Conservation (phyloP, 805 yeast species). For the Cyberlindnera misumaiensis region DNA sequence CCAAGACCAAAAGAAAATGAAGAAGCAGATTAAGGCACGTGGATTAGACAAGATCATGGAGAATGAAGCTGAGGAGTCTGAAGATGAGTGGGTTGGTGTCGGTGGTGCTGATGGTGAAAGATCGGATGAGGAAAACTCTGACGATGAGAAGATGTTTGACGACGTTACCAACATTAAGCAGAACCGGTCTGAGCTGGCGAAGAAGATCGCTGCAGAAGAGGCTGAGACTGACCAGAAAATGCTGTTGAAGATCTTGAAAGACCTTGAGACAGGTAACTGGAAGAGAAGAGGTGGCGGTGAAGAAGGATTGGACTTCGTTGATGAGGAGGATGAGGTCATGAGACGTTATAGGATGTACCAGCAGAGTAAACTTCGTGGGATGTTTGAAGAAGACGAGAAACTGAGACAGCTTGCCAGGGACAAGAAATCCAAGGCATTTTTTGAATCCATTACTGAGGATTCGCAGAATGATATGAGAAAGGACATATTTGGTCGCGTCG, state of each 20-base stretch:
- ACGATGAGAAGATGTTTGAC: constrained; percentile 73
- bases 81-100: constrained; percentile 80
- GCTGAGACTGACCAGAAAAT: constrained; percentile 54
- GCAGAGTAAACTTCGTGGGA: constrained; percentile 32
- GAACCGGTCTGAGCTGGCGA: constrained; percentile 52
- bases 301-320: constrained; percentile 60
- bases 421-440: constrained; percentile 60
- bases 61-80: constrained; percentile 83
- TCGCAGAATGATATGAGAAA: constrained; percentile 23
- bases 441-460: constrained; percentile 52
- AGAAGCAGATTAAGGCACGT: constrained; percentile 45
- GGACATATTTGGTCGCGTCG: constrained; percentile 25
- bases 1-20: constrained; percentile 25
- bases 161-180: constrained; percentile 53
- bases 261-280: constrained; percentile 65
- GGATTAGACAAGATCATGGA: constrained; percentile 61
- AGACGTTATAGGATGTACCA: constrained; percentile 20
- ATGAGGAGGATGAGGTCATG: constrained; percentile 63
- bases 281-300: constrained; percentile 44
- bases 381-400: constrained; percentile 40
- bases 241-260: constrained; percentile 62
- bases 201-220: constrained; percentile 51
- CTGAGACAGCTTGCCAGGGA: constrained; percentile 43
- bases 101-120: constrained; percentile 63
- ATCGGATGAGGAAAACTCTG: constrained; percentile 55